A percentile compares a stretch with the other conserved stretches of the same genome.
Conservation (phyloP, 805 yeast species). For the Suhomyces sp. region DNA sequence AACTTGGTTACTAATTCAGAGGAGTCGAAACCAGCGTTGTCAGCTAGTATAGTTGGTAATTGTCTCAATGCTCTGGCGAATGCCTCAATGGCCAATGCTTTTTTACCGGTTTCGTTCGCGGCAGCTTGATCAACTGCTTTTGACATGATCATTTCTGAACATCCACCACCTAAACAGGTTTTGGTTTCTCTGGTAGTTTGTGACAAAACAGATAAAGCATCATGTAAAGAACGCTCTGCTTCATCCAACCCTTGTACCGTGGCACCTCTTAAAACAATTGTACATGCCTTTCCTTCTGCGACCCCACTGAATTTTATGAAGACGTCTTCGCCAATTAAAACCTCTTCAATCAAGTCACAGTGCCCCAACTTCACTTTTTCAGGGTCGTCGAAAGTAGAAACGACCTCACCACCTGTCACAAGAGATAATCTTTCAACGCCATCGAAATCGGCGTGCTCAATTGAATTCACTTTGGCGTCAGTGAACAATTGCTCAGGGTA, state of each 20-base stretch:
- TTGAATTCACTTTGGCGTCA: slow-evolving; percentile 82
- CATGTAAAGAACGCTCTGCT: slow-evolving; percentile 66
- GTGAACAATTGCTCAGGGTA: slow-evolving; percentile 96
- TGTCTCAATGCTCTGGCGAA: slow-evolving; percentile 93
- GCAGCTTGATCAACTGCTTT: slow-evolving; percentile 93
- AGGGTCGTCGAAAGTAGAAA: slow-evolving; percentile 91
- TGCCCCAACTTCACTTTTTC: slow-evolving; percentile 81
- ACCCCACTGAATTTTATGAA: slow-evolving; percentile 95
- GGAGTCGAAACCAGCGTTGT: slow-evolving; percentile 95
- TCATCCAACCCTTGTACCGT: slow-evolving; percentile 47
- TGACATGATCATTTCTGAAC: slow-evolving; percentile 88
- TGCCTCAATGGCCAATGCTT: slow-evolving; percentile 89
- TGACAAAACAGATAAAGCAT: slow-evolving; percentile 90
- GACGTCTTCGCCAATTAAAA: slow-evolving; percentile 87
- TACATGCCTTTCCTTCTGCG: slow-evolving; percentile 93
- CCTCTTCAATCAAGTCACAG: slow-evolving; percentile 87
- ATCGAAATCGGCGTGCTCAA: slow-evolving; percentile 97
- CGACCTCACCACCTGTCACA: slow-evolving; percentile 98
- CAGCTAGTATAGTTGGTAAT: slow-evolving; percentile 92
- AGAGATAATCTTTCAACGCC: slow-evolving; percentile 95
- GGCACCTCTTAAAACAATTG: slow-evolving; percentile 77
- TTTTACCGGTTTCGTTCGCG: slow-evolving; percentile 89
- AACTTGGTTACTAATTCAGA: slow-evolving; percentile 87
- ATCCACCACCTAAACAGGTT: slow-evolving; percentile 93
- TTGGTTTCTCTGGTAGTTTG: slow-evolving; percentile 92